Conservation (phyloP, 495 filamentous ascomycete species). For the Tirmania nivea region DNA sequence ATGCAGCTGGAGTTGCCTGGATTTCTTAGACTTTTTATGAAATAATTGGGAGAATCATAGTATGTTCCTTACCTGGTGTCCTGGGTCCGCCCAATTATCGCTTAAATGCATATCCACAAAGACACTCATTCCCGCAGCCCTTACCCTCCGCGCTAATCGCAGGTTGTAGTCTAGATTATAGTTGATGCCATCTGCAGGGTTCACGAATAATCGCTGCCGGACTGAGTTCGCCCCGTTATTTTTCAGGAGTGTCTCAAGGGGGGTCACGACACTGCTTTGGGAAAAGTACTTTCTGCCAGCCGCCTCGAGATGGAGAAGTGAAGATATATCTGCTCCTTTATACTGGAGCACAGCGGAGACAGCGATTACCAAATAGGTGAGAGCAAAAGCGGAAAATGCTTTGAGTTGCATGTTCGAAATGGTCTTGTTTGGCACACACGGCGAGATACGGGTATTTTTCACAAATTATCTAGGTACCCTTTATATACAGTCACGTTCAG, state of each 20-base stretch:
- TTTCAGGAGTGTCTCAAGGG: constrained; percentile 41
- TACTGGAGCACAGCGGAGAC: constrained; percentile 32
- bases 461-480: no score
- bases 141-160: constrained; percentile 38
- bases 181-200: constrained; percentile 33
- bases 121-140: constrained; percentile 38
- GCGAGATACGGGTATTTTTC: no score
- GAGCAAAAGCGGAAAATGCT: no score
- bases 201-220: constrained; percentile 53
- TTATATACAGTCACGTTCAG: no score
- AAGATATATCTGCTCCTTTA: constrained; percentile 55
- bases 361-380: not conserved
- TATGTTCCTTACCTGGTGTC: constrained; percentile 19
- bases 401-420: no score
- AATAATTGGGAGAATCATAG: constrained; percentile 4
- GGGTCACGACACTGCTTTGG: constrained; percentile 27
- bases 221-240: constrained; percentile 47
- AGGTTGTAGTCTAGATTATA: constrained; percentile 53
- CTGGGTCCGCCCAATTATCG: constrained; percentile 40
- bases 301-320: constrained; percentile 38
- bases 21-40: constrained; percentile 5
- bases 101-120: constrained; percentile 52
- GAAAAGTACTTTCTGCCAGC: constrained; percentile 38
- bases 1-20: constrained; percentile 18
- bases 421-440: no score